Evolutionary conservation across 1,139 yeast genomes (phyloP), one percentile per base, ranked within the genome.

Genomic region (Starmera stellimalicola): DNA sequence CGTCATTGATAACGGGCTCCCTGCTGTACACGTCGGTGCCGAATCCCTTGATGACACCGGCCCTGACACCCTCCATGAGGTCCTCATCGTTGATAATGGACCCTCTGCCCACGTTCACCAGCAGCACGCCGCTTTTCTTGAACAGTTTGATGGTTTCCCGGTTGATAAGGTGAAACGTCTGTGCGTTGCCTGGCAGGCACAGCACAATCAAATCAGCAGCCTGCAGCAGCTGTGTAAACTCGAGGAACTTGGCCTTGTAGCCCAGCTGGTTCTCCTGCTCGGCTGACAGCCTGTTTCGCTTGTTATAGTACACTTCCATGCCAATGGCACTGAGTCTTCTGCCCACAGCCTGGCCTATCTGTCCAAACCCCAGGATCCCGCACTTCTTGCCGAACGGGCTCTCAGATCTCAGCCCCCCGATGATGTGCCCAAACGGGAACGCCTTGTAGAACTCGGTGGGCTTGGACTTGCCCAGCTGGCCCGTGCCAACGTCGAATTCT

Each of bases 71-170:
- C 4, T 61, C 62, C 1, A 80, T 72, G 20, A 87, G 63, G 1
- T 80, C 88, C 8, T 63, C 61, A 48, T 80, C 87, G 45, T 85
- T 83, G 36, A 88, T 61, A 16, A 85, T 69, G 6, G 64, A 55
- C 0, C 95, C 95, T 43, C 95, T 67, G 1, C 94, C 95, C 18
- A 82, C 73, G 54, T 85, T 87, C 39, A 87, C 76, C 23, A 87
- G 54, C 41, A 79, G 65, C 18, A 77, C 63, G 10, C 77, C 78
- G 3, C 41, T 36, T 7, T 57, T 52, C 38, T 75, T 65, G 32
- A 66, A 53, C 26, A 45, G 40, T 9, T 60, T 55, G n/a, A 84
- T 62, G 7, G 77, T 52, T 1, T 63, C 48, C 17, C 52, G 55
- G 45, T 77, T 68, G 29, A 83, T 57, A 48, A 82, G 54, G 40